Evolutionary conservation across 2,329 filamentous ascomycete species (phyloP).

Genomic region (Fusarium stilboides): DNA sequence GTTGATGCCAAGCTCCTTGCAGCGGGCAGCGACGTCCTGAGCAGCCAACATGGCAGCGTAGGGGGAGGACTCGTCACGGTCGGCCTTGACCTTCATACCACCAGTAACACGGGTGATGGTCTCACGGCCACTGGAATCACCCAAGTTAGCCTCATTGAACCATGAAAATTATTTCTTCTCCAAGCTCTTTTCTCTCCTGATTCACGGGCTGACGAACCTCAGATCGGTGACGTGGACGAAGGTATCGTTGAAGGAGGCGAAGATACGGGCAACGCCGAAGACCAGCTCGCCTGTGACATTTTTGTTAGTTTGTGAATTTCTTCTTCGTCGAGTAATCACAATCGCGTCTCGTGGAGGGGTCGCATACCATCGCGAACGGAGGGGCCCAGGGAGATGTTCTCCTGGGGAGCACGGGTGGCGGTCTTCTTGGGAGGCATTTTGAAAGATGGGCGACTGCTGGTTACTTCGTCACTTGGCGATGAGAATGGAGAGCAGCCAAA

Average conservation of each 20-base stretch:
- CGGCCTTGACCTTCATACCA: slow-evolving; percentile 99
- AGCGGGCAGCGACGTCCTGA: slow-evolving; percentile 94
- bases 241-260: slow-evolving; percentile 94
- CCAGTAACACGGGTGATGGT: slow-evolving; percentile 99
- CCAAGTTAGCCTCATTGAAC: slow-evolving; percentile 51
- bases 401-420: slow-evolving; percentile 80
- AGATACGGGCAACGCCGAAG: slow-evolving; percentile 96
- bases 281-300: slow-evolving; percentile 84
- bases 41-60: slow-evolving; percentile 99
- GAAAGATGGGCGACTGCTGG: slow-evolving; percentile 58
- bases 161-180: slow-evolving; percentile 30
- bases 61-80: slow-evolving; percentile 99
- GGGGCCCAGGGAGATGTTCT: slow-evolving; percentile 99
- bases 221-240: slow-evolving; percentile 99
- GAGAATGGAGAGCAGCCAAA: slow-evolving; percentile 51
- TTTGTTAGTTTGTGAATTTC: slow-evolving; percentile 31
- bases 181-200: slow-evolving; percentile 23
- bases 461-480: slow-evolving; percentile 55
- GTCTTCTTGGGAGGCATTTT: slow-evolving; percentile 97
- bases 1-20: slow-evolving; percentile 81
- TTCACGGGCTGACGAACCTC: slow-evolving; percentile 71
- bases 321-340: not conserved
- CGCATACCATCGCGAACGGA: slow-evolving; percentile 92
- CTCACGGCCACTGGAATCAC: slow-evolving; percentile 94
- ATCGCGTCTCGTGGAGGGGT: slow-evolving; percentile 19